Evolutionary conservation across 306 rosid genomes (phyloP).

Genomic region (Fragaria nilgerrensis): DNA sequence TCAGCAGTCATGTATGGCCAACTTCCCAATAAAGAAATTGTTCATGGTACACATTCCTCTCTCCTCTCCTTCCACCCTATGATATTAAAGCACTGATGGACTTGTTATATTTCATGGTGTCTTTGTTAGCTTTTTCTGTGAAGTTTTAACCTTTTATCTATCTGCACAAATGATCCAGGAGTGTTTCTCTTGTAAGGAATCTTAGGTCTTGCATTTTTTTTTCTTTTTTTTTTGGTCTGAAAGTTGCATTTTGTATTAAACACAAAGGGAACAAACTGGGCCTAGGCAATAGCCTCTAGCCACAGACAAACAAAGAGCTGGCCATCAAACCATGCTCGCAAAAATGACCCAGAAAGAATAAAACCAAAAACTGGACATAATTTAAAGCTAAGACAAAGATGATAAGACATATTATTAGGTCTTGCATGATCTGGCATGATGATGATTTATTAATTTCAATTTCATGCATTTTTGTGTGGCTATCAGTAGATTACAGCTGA

Average conservation of each 20-base stretch:
- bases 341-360: no score
- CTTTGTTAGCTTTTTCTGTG: not conserved
- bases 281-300: no score
- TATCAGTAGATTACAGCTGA: not conserved
- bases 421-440: not conserved
- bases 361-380: no score
- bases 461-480: not conserved
- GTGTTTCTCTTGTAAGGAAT: not conserved
- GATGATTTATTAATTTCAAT: not conserved
- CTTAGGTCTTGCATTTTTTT: no score
- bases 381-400: no score
- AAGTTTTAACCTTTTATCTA: not conserved
- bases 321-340: no score
- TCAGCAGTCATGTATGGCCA: slow-evolving; percentile 63
- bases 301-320: no score
- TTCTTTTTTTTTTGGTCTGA: no score
- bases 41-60: slow-evolving; percentile 44
- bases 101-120: not conserved
- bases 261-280: no score
- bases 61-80: slow-evolving; percentile 2
- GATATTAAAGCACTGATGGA: not conserved
- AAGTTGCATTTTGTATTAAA: no score
- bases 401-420: no score
- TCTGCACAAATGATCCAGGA: not conserved
- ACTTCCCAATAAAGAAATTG: slow-evolving; percentile 38